A percentile compares a stretch with the other conserved stretches of the same genome.
Evolutionary conservation across 2,329 filamentous ascomycete genomes (phyloP).

Genomic region (Ceratocystis destructans): DNA sequence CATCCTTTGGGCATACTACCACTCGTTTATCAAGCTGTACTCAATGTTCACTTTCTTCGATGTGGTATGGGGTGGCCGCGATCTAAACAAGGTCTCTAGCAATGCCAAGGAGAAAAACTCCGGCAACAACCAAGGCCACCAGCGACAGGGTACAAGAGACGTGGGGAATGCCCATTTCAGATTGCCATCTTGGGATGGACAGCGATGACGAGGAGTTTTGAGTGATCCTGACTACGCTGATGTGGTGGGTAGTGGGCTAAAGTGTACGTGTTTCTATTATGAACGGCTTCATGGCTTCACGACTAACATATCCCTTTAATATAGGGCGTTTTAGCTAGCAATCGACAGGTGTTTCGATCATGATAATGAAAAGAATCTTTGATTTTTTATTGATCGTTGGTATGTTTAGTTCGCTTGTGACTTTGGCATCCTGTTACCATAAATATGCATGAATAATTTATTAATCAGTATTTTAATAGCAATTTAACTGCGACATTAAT

Average conservation of each 20-base stretch:
- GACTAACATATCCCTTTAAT: background rate
- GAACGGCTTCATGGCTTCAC: background rate
- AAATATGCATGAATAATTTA: background rate
- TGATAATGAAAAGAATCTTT: background rate
- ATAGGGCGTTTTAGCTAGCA: background rate
- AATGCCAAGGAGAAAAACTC: background rate
- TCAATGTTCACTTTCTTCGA: slow-evolving; percentile 40
- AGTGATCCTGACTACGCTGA: background rate
- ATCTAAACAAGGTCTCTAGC: slow-evolving; percentile 7
- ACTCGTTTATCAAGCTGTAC: slow-evolving; percentile 44
- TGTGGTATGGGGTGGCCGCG: slow-evolving; percentile 27
- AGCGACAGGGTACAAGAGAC: background rate
- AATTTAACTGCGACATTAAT: background rate
- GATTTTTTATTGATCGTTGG: background rate
- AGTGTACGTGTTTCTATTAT: background rate
- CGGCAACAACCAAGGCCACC: background rate
- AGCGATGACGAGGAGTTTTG: background rate
- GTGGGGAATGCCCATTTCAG: background rate
- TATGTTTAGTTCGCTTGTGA: background rate
- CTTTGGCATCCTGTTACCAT: too few relatives aligned
- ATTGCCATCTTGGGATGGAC: background rate
- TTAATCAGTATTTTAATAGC: background rate
- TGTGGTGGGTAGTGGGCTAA: background rate
- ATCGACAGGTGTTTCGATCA: background rate
- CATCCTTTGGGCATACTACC: slow-evolving; percentile 42